Percentiles rank a stretch among this genome's conserved stretches.
phyloP scores from a whole-genome alignment of 129 eudicot species.

The Flaveria brownii region DNA sequence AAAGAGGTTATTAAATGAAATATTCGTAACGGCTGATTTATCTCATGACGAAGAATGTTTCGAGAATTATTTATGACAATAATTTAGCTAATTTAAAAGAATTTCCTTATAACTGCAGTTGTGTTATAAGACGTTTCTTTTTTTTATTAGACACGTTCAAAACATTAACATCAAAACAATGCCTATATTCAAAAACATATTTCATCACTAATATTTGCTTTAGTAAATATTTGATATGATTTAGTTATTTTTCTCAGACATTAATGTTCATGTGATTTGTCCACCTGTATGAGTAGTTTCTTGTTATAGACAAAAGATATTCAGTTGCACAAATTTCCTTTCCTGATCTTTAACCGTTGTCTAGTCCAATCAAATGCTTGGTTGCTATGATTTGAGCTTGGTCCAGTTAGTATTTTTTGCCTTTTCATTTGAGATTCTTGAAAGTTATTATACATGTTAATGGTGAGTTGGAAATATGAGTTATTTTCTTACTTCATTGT shows the following conservation, averaged over 20 bases:
- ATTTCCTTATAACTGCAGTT: not conserved
- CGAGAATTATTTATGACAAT: not conserved
- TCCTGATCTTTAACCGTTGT: not conserved
- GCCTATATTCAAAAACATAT: not conserved
- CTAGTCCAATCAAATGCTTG: not conserved
- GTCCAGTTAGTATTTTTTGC: not conserved
- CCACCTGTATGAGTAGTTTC: not conserved
- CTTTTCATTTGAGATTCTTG: not conserved
- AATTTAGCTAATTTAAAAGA: not conserved
- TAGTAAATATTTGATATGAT: not conserved
- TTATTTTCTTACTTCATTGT: not conserved
- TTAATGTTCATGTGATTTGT: not conserved
- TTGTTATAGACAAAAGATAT: not conserved
- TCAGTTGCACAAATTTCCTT: not conserved
- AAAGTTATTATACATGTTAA: not conserved
- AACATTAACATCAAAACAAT: not conserved
- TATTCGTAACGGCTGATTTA: not conserved
- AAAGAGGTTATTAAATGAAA: not conserved
- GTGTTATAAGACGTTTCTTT: not conserved
- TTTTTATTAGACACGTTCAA: not conserved
- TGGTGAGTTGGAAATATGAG: not conserved
- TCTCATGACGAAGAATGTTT: slow-evolving; percentile 3
- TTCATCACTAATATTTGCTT: not conserved
- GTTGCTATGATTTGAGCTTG: not conserved
- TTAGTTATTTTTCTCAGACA: not conserved